Evolutionary conservation across 2,329 filamentous ascomycete species (phyloP).

Genomic region (Metarhizium guizhouense): DNA sequence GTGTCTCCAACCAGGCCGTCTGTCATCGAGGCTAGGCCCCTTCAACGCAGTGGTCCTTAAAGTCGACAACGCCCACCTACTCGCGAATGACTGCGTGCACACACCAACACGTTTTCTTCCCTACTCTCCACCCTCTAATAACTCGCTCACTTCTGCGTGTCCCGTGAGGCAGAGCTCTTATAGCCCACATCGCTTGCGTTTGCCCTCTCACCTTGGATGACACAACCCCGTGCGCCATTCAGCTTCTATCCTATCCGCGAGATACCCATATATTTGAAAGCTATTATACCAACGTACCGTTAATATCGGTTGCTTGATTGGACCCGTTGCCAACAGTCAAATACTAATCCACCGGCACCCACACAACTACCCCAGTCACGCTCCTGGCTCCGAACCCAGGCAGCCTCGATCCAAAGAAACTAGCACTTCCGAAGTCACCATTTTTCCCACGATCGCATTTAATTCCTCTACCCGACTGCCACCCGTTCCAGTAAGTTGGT

Average conservation of each 20-base stretch:
- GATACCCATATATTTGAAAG: background rate
- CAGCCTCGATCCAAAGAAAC: background rate
- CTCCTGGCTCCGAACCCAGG: background rate
- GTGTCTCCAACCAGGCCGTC: background rate
- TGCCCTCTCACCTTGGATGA: background rate
- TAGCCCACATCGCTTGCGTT: background rate
- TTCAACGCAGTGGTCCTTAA: background rate
- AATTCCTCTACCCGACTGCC: background rate
- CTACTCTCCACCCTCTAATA: background rate
- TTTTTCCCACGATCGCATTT: background rate
- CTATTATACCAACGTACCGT: background rate
- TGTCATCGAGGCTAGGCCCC: background rate
- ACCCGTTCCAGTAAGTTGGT: background rate
- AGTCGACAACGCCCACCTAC: conserved; percentile 1
- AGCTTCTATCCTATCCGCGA: background rate
- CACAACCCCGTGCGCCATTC: background rate
- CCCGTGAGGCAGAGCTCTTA: background rate
- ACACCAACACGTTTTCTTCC: background rate
- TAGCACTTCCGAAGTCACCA: background rate
- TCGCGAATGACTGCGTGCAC: background rate
- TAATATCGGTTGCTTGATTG: background rate
- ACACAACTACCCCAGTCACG: background rate
- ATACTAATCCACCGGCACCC: background rate
- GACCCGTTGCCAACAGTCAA: background rate
- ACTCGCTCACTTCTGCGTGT: background rate